A percentile compares a stretch with the other conserved stretches of the same genome.
phyloP scores from a whole-genome alignment of 1,139 yeast species.

The Hansenula lynferdii region DNA sequence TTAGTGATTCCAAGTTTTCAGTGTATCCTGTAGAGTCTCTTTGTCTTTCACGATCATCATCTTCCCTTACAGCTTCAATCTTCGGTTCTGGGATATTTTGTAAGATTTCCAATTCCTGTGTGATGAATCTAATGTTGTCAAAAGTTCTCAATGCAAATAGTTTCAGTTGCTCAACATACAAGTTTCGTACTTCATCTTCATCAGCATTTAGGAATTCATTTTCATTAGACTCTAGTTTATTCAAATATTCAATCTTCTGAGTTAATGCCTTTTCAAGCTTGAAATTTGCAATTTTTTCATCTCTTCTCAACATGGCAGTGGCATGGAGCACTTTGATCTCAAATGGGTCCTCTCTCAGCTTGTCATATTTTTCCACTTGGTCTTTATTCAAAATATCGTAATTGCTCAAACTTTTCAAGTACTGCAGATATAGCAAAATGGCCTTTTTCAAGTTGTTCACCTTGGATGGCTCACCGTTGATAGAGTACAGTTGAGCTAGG shows the following conservation, averaged over 20 bases:
- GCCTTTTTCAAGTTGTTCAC: constrained; percentile 37
- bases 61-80: constrained; percentile 12
- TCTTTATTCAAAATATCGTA: constrained; percentile 36
- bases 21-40: constrained; percentile 41
- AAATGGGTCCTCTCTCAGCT: constrained; percentile 33
- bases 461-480: constrained; percentile 25
- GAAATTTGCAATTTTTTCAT: constrained; percentile 67
- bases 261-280: constrained; percentile 54
- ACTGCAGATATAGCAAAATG: constrained; percentile 39
- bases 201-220: constrained; percentile 38
- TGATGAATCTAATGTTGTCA: constrained; percentile 44
- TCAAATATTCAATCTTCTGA: constrained; percentile 36
- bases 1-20: constrained; percentile 44
- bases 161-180: constrained; percentile 51
- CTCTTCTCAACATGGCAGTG: constrained; percentile 50
- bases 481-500: constrained; percentile 31
- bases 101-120: constrained; percentile 55
- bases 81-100: constrained; percentile 30
- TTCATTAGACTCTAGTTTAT: constrained; percentile 25
- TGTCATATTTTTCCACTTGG: constrained; percentile 37
- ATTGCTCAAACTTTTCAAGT: constrained; percentile 36
- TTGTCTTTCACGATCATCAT: constrained; percentile 11
- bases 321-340: constrained; percentile 33
- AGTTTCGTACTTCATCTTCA: constrained; percentile 55
- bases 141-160: constrained; percentile 50